A percentile compares a stretch with the other conserved stretches of the same genome.
Conservation (phyloP, 139 green algal species). For the Chlamydomonas incerta region DNA sequence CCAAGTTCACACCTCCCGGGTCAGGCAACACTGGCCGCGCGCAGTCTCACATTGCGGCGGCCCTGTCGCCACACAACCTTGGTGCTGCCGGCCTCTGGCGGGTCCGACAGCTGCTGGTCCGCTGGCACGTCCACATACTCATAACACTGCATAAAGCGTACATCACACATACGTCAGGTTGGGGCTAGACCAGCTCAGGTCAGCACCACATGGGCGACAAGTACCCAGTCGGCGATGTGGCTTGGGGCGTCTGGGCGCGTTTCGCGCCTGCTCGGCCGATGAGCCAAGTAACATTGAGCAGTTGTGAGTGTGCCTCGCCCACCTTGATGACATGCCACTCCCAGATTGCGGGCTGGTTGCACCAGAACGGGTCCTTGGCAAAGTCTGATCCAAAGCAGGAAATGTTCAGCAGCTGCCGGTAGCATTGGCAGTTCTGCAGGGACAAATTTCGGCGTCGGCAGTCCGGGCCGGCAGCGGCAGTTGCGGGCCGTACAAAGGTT, state of each 20-base stretch:
- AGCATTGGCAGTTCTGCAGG: slow-evolving; percentile 1
- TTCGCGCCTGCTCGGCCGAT: too few species aligned
- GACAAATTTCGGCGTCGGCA: too few species aligned
- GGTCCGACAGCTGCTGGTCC: not conserved
- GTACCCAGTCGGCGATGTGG: not conserved
- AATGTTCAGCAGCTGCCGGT: not conserved
- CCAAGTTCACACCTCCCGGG: not conserved
- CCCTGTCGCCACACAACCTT: not conserved
- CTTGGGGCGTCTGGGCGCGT: too few species aligned
- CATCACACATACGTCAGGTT: not conserved
- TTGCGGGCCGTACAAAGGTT: too few species aligned
- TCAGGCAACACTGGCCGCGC: not conserved
- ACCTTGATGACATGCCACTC: not conserved
- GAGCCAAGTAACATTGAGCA: too few species aligned
- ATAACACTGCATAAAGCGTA: not conserved
- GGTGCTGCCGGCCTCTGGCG: not conserved
- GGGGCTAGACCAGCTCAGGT: too few species aligned
- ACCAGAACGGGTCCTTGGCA: not conserved
- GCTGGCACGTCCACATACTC: not conserved
- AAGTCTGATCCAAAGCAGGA: not conserved
- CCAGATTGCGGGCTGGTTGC: not conserved
- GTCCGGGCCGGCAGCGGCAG: too few species aligned
- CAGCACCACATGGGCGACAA: too few species aligned
- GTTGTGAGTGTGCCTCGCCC: too few species aligned
- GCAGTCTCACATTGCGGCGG: not conserved